These are phyloP conservation scores for Exidia glandulosa DNA, from an alignment of 768 basidiomycete species.

Conservation along the genomic window DNA sequence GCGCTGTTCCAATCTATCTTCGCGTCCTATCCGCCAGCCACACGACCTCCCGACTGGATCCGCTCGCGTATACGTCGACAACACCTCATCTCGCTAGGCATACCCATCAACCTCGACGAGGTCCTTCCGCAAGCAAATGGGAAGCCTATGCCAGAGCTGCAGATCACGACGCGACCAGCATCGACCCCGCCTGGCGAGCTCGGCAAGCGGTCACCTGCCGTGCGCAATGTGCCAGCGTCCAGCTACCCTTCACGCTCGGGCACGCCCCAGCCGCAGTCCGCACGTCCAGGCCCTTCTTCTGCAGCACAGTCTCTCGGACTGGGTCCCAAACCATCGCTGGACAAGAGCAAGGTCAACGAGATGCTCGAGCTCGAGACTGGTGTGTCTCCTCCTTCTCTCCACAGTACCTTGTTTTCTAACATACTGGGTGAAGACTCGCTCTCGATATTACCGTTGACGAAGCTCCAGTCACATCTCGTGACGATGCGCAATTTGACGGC, in stretches of 20 bases:
- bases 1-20: slow-evolving; percentile 64
- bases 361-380: slow-evolving; percentile 60
- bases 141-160: slow-evolving; percentile 63
- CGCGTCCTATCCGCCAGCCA: slow-evolving; percentile 56
- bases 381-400: slow-evolving; percentile 21
- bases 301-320: slow-evolving; percentile 36
- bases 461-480: slow-evolving; percentile 53
- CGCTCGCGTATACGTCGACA: slow-evolving; percentile 84
- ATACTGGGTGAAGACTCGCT: slow-evolving; percentile 44
- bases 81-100: slow-evolving; percentile 82
- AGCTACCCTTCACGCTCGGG: slow-evolving; percentile 43
- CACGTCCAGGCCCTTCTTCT: slow-evolving; percentile 8
- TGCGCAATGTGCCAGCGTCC: slow-evolving; percentile 21
- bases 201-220: slow-evolving; percentile 1
- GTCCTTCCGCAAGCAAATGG: slow-evolving; percentile 58
- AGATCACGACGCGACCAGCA: slow-evolving; percentile 72
- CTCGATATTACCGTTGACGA: slow-evolving; percentile 55
- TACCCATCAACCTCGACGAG: slow-evolving; percentile 93
- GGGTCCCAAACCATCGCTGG: slow-evolving; percentile 68
- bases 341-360: slow-evolving; percentile 51
- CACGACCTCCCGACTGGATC: slow-evolving; percentile 87
- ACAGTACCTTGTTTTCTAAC: slow-evolving; percentile 1
- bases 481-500: slow-evolving; percentile 65
- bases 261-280: slow-evolving; percentile 21
- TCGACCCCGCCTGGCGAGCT: slow-evolving; percentile 64